Evolutionary conservation across 1,284 basidiomycete genomes (phyloP), one percentile per base, ranked within the genome.

Genomic region (Exobasidium cylindrosporum): DNA sequence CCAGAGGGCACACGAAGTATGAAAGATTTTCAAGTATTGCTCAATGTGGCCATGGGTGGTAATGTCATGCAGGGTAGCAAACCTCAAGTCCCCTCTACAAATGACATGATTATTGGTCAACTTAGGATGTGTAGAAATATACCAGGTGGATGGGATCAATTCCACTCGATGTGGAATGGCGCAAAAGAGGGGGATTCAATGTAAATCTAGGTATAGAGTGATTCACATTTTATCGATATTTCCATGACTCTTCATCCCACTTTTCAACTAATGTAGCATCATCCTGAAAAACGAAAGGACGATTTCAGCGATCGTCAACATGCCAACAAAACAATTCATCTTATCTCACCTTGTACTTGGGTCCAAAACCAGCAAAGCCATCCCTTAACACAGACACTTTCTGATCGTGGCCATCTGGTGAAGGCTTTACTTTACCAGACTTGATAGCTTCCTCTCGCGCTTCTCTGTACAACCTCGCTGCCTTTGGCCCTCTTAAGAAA

Each of bases 401-500:
- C 23, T 60, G 32, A 17, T 46, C 57, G 47, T 60, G 43, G 13
- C 29, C 11, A 3, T 21, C 49, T 24, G 35, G 6, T 17, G 35
- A 40, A 58, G 40, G 14, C 13, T 29, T 43, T 11, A 67, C 31
- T 30, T 62, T 65, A 23, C 59, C 66, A n/a, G 21, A 21, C 13
- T 61, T 58, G 23, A 67, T n/a, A 21, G 65, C 62, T 2, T 63
- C 64, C 13, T 67, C 68, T 29, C 70, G 60, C 3, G 75, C 76
- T 54, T 80, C 72, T 47, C 74, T 70, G 52, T 80, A 81, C 55
- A 78, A 72, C 1, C 79, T 67, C 0, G 81, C 81, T 0, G 79
- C 73, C 40, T 79, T 81, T 0, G 81, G 81, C 1, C 81, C 81
- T 6, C 78, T 66, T 64, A 35, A 45, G 17, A 40, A 32, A 7